Evolutionary conservation across 2,329 filamentous ascomycete species (phyloP), one percentile per base, ranked within the genome.

Genomic region (Aspergillus quadricinctus): DNA sequence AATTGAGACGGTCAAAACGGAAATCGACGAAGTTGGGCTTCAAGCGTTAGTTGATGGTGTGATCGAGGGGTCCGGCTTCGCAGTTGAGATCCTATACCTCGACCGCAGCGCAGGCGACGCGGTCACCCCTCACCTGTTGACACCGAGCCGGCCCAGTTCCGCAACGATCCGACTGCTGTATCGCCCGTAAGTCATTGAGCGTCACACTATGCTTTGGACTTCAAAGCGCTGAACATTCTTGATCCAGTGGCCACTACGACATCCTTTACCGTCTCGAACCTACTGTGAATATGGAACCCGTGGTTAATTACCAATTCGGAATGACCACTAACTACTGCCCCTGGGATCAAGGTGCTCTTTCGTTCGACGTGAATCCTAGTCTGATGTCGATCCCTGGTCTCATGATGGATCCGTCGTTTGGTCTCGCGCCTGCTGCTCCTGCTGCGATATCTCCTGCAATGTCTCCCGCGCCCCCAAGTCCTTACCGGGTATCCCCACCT

Each of bases 11-110:
- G 81, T 87, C 17, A 83, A 87, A 63, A 85, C 86, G 51, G 93
- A 97, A 76, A 96, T 97, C 60, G 94, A 99, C 64, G 87, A 97
- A 66, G 78, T 96, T n/a, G 90, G 90, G 46, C 81, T 97, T 60
- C 85, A 85, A 57, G 84, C 90, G 2, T 79, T 97, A 50, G 84
- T 88, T 59, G 87, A 93, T 61, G 83, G 91, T 27, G 81, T 97
- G 3, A 83, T 97, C 60, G 88, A 90, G 68, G 89, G 88, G 7
- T 87, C 87, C 50, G 86, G 86, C 17, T 85, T 97, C 61, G 85
- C 87, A 4, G 83, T 97, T 21, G 91, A 97, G 69, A 89, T 97
- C 60, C 86, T 91, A 53, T 97, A 97, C 70, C 84, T 99, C 8
- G 94, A 97, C 70, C 86, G 91, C 64, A 96, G 89, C 66, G 80